Evolutionary conservation across 331 rosid genomes (phyloP), one percentile per base, ranked within the genome.

Genomic region (Malus hybrid): DNA sequence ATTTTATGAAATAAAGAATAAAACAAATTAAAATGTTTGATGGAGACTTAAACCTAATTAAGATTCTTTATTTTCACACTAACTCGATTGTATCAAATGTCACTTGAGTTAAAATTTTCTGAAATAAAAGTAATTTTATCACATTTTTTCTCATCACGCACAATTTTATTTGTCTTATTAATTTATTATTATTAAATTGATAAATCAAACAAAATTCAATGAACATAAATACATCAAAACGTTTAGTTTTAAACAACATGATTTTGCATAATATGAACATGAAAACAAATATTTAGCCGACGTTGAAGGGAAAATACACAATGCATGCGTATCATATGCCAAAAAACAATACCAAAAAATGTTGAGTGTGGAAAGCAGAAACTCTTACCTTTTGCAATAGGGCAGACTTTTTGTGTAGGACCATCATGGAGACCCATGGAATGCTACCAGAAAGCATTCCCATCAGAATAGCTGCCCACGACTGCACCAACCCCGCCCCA

Each of bases 391-490:
- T 82, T 63, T 90, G 99, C 1, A 94, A 71, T 1, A 94, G 82
- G 50, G 63, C 79, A 7, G 88, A 85, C 82, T 86, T 94, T 70
- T 94, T 94, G 80, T 92, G 99, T 50, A 94, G 80, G 27, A 94
- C 71, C 99, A 94, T 94, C 99, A 94, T 94, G 6, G 97, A 67
- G 0, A 90, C 84, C 99, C 97, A 92, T 0, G 99, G 99, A 86
- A 94, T 67, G 69, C 93, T 94, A 0, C 99, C 99, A 0, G 93
- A 75, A 10, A 80, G 71, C 0, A 92, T 82, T 70, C 99, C 99
- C 90, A 88, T 88, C 39, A 94, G 87, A 44, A 94, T 92, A 78
- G 97, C 97, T 60, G 99, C 99, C 99, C 99, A 94, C 75, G 96
- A 86, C 77, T 92, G 99, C 69, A 94, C 99, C 20, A 94, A 68